Percentiles rank a stretch among this genome's conserved stretches.
These are phyloP conservation scores for Hymenoscyphus repandus DNA, from an alignment of 2,329 filamentous ascomycete genomes.

Conservation along the genomic window DNA sequence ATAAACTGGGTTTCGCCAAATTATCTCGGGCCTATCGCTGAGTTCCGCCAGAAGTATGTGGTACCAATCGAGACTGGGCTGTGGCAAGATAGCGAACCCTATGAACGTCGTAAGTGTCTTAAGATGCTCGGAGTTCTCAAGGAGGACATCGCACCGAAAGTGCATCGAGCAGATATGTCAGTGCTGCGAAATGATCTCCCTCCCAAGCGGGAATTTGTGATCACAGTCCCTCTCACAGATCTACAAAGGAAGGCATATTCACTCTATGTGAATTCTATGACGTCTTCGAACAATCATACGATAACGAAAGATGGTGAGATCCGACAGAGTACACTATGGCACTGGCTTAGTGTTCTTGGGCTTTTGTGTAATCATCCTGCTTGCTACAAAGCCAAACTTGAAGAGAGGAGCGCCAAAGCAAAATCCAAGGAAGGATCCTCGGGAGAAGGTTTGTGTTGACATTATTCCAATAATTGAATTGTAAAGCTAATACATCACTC, in stretches of 20 bases:
- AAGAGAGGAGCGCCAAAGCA: conserved; percentile 32
- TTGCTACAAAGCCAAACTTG: conserved; percentile 40
- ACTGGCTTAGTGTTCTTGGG: conserved; percentile 34
- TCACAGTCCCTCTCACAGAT: conserved; percentile 64
- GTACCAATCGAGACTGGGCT: conserved; percentile 70
- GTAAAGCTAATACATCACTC: neutral
- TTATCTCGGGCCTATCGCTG: conserved; percentile 62
- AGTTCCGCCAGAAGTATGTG: conserved; percentile 68
- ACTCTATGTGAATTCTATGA: conserved; percentile 41
- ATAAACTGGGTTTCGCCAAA: conserved; percentile 80
- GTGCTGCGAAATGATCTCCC: conserved; percentile 64
- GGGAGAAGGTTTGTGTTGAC: neutral
- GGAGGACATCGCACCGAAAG: conserved; percentile 67
- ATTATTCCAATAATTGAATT: no score
- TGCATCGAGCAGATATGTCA: conserved; percentile 68
- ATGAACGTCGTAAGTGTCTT: conserved; percentile 53
- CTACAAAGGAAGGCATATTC: conserved; percentile 61
- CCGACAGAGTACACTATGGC: conserved; percentile 42
- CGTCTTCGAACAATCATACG: conserved; percentile 10
- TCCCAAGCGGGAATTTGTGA: conserved; percentile 74
- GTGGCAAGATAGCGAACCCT: conserved; percentile 53
- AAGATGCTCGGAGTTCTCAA: conserved; percentile 68
- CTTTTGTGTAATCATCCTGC: conserved; percentile 45
- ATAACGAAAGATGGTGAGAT: conserved; percentile 32
- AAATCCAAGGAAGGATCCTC: conserved; percentile 12